Evolutionary conservation across 1,284 basidiomycete genomes (phyloP), one percentile per base, ranked within the genome.

Genomic region (Sparassis latifolia): DNA sequence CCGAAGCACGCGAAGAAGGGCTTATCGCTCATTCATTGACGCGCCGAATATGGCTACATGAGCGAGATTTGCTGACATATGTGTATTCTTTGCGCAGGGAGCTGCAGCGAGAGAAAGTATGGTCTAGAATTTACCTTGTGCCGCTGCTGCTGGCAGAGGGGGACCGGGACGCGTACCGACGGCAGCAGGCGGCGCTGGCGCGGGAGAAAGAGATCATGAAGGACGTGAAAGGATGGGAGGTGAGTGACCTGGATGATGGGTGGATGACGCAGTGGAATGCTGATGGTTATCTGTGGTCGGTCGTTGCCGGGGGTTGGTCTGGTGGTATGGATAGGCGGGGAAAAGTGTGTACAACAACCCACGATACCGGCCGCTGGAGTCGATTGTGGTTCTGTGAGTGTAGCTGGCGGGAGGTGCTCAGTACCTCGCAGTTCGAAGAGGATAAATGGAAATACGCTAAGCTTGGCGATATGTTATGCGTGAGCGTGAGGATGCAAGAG

Each of bases 171-270:
- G 77, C 80, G 46, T 95, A 90, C 76, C 80, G 93, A 59, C 80
- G 93, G 47, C 74, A 86, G 62, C 78, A 86, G 62, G 93, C 92
- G n/a, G 83, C 85, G 45, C 46, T 88, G 52, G 86, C 74, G 46
- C 74, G 93, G 49, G 96, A 99, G 71, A 80, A 79, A 71, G 87
- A 86, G 73, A 92, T 98, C 64, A 99, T 99, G 95, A 92, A 91
- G 74, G 90, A 94, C 63, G 93, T 97, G 39, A 79, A 80, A 49
- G 92, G 84, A 49, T 99, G 96, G 96, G 85, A 92, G 90, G 93
- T 94, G 70, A 67, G 89, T 79, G 47, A 49, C 45, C 52, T 45
- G 40, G 53, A 47, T 49, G 53, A 54, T 47, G 52, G 48, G 52
- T 27, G 31, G 50, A 52, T 52, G 58, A 41, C 49, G 51, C 33